Percentiles rank a stretch among this genome's conserved stretches.
Conservation (phyloP, 805 yeast genomes). For the Zygoascus biomembranicola region DNA sequence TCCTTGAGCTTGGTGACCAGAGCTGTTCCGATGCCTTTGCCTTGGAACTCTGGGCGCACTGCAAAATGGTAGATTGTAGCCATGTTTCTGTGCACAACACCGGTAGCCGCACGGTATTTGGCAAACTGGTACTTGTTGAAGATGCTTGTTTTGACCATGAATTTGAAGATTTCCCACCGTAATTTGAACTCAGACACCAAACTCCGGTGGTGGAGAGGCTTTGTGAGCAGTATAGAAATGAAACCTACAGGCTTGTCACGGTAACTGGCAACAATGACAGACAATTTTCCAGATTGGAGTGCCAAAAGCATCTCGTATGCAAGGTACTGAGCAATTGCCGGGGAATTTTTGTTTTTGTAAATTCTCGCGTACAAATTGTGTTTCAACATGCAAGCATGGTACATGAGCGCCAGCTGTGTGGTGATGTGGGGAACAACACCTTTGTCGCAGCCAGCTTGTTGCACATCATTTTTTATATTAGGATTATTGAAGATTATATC, state of each 20-base stretch:
- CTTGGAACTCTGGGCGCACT: constrained; percentile 1
- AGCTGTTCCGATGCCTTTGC: constrained; percentile 1
- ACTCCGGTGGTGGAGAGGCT: background rate
- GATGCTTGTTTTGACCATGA: background rate
- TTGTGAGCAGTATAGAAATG: background rate
- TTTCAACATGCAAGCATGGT: background rate
- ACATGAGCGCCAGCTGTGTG: background rate
- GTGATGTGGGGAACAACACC: background rate
- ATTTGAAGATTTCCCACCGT: background rate
- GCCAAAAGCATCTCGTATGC: background rate
- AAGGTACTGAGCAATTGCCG: background rate
- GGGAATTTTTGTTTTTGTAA: background rate
- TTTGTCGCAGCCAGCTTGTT: background rate
- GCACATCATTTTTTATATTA: background rate
- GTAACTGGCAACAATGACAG: background rate
- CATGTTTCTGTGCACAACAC: background rate
- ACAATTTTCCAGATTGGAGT: background rate
- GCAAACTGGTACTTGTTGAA: background rate
- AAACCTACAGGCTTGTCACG: background rate
- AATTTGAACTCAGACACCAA: background rate
- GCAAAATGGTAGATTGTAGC: constrained; percentile 1
- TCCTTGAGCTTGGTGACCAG: background rate
- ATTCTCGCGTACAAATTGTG: background rate
- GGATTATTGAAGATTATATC: background rate
- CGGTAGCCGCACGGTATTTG: background rate